Evolutionary conservation across 2,329 filamentous ascomycete species (phyloP).

Genomic region (Paracorniculantispora psalliotae): DNA sequence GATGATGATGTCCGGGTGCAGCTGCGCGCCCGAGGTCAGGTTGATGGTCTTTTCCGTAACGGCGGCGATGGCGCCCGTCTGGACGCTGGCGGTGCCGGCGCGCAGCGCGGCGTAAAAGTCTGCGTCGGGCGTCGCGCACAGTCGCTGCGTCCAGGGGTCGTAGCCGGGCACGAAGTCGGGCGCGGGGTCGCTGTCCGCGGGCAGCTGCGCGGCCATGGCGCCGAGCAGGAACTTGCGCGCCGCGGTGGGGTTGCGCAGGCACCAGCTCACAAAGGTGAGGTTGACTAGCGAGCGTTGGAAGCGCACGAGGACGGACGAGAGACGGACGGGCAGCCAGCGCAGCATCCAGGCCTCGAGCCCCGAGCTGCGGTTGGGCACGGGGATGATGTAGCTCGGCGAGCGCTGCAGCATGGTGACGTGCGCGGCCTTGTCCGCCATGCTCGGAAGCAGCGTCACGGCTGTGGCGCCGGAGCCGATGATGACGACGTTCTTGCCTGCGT

Average conservation of each 20-base stretch:
- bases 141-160: slow-evolving; percentile 66
- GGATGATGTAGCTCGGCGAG: slow-evolving; percentile 66
- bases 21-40: slow-evolving; percentile 41
- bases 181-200: slow-evolving; percentile 47
- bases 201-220: slow-evolving; percentile 46
- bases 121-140: slow-evolving; percentile 60
- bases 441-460: slow-evolving; percentile 70
- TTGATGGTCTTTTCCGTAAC: slow-evolving; percentile 44
- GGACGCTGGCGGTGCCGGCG: slow-evolving; percentile 32
- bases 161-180: slow-evolving; percentile 62
- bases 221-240: slow-evolving; percentile 32
- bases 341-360: slow-evolving; percentile 33
- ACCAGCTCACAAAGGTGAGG: slow-evolving; percentile 33
- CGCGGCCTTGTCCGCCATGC: slow-evolving; percentile 57
- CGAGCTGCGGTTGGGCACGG: slow-evolving; percentile 29
- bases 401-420: slow-evolving; percentile 77
- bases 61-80: slow-evolving; percentile 48
- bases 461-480: slow-evolving; percentile 77
- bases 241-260: slow-evolving; percentile 28
- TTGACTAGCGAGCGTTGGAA: slow-evolving; percentile 22
- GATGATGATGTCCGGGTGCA: slow-evolving; percentile 62
- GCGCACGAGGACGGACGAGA: slow-evolving; percentile 42
- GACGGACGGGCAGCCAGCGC: slow-evolving; percentile 39
- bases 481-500: slow-evolving; percentile 61
- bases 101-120: slow-evolving; percentile 52